These are phyloP conservation scores for Blepharisma japonicum DNA, from an alignment of 73 alveolate species.

Conservation along the genomic window DNA sequence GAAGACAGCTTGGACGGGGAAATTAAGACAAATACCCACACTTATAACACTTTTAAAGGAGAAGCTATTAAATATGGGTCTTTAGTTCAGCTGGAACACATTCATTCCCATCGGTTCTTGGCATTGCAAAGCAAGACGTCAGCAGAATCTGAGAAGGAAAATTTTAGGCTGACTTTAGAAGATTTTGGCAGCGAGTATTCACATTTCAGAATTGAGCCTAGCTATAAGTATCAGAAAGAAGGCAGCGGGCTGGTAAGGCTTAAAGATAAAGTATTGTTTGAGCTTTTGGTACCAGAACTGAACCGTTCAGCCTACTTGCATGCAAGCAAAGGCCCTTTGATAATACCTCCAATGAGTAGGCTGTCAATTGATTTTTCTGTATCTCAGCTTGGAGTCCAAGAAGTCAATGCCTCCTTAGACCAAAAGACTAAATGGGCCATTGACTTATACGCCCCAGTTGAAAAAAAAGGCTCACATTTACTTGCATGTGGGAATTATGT, in stretches of 20 bases:
- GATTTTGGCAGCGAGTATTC: slow-evolving; percentile 32
- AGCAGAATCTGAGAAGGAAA: slow-evolving; percentile 30
- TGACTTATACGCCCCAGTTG: background rate
- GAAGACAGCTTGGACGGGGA: slow-evolving; percentile 29
- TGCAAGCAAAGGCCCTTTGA: background rate
- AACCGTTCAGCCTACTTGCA: background rate
- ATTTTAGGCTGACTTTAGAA: background rate
- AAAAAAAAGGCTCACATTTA: background rate
- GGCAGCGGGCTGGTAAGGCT: slow-evolving; percentile 27
- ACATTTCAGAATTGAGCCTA: background rate
- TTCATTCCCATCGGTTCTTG: background rate
- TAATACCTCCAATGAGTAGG: no score
- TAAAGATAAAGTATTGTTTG: slow-evolving; percentile 9
- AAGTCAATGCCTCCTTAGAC: slow-evolving; percentile 31
- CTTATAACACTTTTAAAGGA: slow-evolving; percentile 19
- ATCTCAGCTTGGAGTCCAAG: background rate
- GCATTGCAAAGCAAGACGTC: background rate
- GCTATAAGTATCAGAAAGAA: slow-evolving; percentile 27
- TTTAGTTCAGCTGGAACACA: slow-evolving; percentile 12
- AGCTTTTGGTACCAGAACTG: background rate
- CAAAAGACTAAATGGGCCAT: slow-evolving; percentile 18
- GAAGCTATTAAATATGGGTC: slow-evolving; percentile 30
- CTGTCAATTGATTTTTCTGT: background rate
- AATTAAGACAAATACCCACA: slow-evolving; percentile 23
- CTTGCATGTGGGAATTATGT: background rate